These are phyloP conservation scores for Glycine latifolia DNA, from an alignment of 306 rosid species.

Conservation along the genomic window DNA sequence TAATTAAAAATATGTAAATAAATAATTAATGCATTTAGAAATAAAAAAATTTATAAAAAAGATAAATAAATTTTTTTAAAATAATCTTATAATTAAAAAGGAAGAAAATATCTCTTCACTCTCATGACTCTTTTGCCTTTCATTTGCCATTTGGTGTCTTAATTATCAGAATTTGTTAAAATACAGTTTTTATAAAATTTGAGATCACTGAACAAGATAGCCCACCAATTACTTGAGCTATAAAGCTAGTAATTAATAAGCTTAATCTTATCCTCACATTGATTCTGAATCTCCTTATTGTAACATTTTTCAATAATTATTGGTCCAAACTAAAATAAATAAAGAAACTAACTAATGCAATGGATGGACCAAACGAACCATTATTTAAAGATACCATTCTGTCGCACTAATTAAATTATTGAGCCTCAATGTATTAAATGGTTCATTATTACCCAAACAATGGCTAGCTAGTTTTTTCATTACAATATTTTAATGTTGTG, in stretches of 20 bases:
- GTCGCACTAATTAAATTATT: constrained; percentile 18
- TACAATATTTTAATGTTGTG: constrained; percentile 3
- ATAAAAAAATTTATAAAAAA: no score
- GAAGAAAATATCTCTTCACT: constrained; percentile 10
- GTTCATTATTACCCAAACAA: background rate
- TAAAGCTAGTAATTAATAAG: background rate
- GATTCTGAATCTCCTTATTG: background rate
- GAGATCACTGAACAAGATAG: background rate
- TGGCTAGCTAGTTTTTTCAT: background rate
- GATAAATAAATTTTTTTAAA: no score
- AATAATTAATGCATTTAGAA: no score
- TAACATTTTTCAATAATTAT: constrained; percentile 9
- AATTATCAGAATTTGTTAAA: background rate
- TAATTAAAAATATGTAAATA: no score
- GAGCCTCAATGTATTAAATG: constrained; percentile 4
- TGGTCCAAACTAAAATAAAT: background rate
- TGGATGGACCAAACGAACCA: constrained; percentile 33
- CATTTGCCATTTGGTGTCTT: background rate
- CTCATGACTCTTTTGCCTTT: constrained; percentile 27
- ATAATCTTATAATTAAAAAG: no score
- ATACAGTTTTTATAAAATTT: constrained; percentile 8
- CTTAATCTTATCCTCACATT: constrained; percentile 36
- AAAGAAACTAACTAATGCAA: background rate
- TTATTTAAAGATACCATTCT: constrained; percentile 32
- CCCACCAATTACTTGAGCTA: background rate